Percentiles rank a stretch among this genome's conserved stretches.
These are phyloP conservation scores for Calonectria pauciramosa DNA, from an alignment of 2,329 filamentous ascomycete species.

Conservation along the genomic window DNA sequence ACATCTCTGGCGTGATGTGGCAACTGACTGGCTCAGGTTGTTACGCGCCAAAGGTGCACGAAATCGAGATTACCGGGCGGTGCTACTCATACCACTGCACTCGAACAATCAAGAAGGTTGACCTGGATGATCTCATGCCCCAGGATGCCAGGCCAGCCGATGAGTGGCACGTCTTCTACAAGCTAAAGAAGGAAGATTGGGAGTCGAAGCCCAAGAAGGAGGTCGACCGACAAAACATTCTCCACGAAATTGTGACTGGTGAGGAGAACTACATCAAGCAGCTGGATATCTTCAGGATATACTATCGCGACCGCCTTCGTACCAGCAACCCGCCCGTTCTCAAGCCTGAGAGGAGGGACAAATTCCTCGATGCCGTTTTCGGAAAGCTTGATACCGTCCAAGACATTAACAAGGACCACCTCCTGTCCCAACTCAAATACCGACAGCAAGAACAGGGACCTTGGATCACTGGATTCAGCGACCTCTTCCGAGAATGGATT, in stretches of 20 bases:
- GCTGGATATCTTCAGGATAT: conserved; percentile 84
- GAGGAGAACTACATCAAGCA: conserved; percentile 94
- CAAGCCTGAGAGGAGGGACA: conserved; percentile 79
- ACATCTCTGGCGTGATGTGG: conserved; percentile 90
- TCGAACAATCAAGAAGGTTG: conserved; percentile 93
- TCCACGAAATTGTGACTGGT: conserved; percentile 95
- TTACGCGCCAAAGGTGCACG: conserved; percentile 88
- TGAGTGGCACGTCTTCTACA: conserved; percentile 93
- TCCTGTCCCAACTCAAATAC: conserved; percentile 95
- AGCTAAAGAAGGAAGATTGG: conserved; percentile 81
- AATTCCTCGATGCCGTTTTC: conserved; percentile 89
- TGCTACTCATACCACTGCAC: conserved; percentile 97
- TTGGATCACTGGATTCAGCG: conserved; percentile 93
- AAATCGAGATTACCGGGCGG: conserved; percentile 76
- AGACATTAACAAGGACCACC: conserved; percentile 91
- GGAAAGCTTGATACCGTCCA: conserved; percentile 91
- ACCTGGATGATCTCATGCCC: conserved; percentile 80
- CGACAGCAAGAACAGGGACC: conserved; percentile 96
- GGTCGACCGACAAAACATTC: conserved; percentile 90
- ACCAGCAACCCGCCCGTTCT: conserved; percentile 85
- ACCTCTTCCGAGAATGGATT: conserved; percentile 98
- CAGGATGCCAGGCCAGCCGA: conserved; percentile 76
- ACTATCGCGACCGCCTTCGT: conserved; percentile 87
- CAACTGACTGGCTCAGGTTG: conserved; percentile 93
- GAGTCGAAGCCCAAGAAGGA: conserved; percentile 85